Conservation (phyloP, 108 stramenopile genomes). For the Skeletonema tropicum region DNA sequence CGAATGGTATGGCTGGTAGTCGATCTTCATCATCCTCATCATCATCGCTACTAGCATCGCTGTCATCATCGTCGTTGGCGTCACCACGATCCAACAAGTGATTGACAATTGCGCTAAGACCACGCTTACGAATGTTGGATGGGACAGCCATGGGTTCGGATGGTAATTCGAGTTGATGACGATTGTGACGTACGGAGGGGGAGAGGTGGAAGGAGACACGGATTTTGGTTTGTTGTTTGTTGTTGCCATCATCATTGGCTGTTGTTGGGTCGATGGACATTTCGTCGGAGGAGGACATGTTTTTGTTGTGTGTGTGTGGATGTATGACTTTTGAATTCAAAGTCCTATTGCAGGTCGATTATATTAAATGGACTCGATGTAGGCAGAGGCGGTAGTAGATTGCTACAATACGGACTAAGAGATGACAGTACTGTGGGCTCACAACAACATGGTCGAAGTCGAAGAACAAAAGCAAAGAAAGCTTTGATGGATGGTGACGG, state of each 20-base stretch:
- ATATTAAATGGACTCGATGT: too few relatives aligned
- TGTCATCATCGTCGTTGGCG: constrained; percentile 34
- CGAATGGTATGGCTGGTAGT: constrained; percentile 70
- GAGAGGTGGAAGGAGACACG: constrained; percentile 35
- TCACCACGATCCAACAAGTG: constrained; percentile 57
- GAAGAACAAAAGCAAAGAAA: too few relatives aligned
- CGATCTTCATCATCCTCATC: constrained; percentile 43
- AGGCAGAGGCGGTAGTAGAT: too few relatives aligned
- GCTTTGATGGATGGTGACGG: too few relatives aligned
- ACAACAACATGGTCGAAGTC: too few relatives aligned
- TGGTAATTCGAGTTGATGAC: constrained; percentile 60
- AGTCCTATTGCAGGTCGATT: too few relatives aligned
- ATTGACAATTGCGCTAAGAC: constrained; percentile 74
- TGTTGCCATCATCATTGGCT: background rate
- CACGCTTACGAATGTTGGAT: constrained; percentile 69
- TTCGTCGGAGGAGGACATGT: background rate
- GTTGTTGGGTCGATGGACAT: background rate
- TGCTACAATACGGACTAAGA: too few relatives aligned
- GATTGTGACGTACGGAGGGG: constrained; percentile 19
- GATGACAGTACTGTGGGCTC: too few relatives aligned
- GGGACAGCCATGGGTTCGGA: constrained; percentile 83
- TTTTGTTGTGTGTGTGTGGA: too few relatives aligned
- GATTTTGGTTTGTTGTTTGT: constrained; percentile 26
- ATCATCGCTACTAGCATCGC: constrained; percentile 40
- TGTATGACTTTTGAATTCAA: too few relatives aligned